phyloP scores from a whole-genome alignment of 176 grass and related monocot genomes.

The Raddia guianensis region DNA sequence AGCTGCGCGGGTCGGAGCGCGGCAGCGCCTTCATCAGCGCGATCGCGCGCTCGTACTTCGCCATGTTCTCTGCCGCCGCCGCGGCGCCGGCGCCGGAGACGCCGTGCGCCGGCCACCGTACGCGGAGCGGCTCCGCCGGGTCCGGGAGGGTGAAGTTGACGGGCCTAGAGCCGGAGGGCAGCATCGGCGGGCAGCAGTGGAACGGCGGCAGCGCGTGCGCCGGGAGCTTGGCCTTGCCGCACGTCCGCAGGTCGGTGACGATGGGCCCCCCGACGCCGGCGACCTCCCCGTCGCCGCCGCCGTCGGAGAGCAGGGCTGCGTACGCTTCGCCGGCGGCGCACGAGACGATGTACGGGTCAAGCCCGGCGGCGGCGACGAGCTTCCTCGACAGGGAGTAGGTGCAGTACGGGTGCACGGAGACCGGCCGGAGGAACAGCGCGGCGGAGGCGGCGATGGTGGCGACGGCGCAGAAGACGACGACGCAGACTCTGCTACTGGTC shows the following conservation, averaged over 20 bases:
- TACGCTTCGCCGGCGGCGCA: not conserved
- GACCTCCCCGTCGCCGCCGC: not conserved
- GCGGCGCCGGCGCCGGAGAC: not conserved
- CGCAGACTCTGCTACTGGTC: not conserved
- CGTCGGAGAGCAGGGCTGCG: not conserved
- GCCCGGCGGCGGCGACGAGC: slow-evolving; percentile 27
- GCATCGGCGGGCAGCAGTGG: slow-evolving; percentile 41
- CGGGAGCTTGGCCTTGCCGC: slow-evolving; percentile 21
- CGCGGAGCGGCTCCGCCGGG: slow-evolving; percentile 36
- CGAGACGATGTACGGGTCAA: slow-evolving; percentile 33
- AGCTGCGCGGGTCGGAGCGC: slow-evolving; percentile 45
- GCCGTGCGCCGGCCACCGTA: slow-evolving; percentile 35
- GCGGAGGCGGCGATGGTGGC: not conserved
- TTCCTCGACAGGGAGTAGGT: slow-evolving; percentile 1
- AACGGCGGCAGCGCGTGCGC: slow-evolving; percentile 25
- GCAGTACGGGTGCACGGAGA: slow-evolving; percentile 19
- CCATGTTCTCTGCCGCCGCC: slow-evolving; percentile 35
- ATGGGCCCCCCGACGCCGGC: slow-evolving; percentile 17
- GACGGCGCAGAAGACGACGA: slow-evolving; percentile 6
- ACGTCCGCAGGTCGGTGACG: not conserved
- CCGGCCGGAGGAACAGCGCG: too few relatives aligned
- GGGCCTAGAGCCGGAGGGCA: not conserved
- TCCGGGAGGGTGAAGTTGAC: slow-evolving; percentile 43
- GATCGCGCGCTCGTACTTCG: slow-evolving; percentile 52
- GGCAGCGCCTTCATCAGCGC: slow-evolving; percentile 55